These are phyloP conservation scores for Eucalyptus virginea DNA, from an alignment of 345 rosid genomes.

Conservation along the genomic window DNA sequence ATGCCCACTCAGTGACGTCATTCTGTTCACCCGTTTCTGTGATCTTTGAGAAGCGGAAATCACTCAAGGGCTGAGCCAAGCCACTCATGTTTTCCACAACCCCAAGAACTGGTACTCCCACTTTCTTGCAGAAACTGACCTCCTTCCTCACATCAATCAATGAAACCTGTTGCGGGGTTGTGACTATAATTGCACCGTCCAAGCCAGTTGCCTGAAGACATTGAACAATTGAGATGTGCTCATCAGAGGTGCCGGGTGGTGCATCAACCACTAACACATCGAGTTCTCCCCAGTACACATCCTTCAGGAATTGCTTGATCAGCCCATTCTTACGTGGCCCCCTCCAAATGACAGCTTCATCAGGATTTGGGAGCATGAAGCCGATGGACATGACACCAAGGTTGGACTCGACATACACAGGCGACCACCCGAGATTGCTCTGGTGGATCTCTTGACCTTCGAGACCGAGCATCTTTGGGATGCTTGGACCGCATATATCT, in stretches of 20 bases:
- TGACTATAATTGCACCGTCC: conserved; percentile 88
- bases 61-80: conserved; percentile 56
- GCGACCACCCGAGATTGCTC: conserved; percentile 99
- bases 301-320: conserved; percentile 88
- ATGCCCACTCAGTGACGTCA: conserved; percentile 46
- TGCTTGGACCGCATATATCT: conserved; percentile 94
- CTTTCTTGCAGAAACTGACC: conserved; percentile 91
- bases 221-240: conserved; percentile 89
- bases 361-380: conserved; percentile 89
- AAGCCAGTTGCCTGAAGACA: conserved; percentile 78
- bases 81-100: conserved; percentile 99
- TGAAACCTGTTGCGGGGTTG: conserved; percentile 92
- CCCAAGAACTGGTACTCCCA: conserved; percentile 74
- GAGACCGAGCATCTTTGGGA: conserved; percentile 91
- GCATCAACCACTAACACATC: conserved; percentile 91
- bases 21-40: conserved; percentile 35
- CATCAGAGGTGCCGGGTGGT: conserved; percentile 96
- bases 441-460: conserved; percentile 96
- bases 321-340: conserved; percentile 93
- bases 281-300: conserved; percentile 89
- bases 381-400: conserved; percentile 98
- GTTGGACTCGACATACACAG: conserved; percentile 87
- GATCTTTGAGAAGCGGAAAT: conserved; percentile 48
- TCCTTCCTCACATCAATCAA: conserved; percentile 91
- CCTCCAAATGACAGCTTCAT: conserved; percentile 96